Base-by-base conservation (phyloP, 768 basidiomycete species). In the Calocera cornea region DNA sequence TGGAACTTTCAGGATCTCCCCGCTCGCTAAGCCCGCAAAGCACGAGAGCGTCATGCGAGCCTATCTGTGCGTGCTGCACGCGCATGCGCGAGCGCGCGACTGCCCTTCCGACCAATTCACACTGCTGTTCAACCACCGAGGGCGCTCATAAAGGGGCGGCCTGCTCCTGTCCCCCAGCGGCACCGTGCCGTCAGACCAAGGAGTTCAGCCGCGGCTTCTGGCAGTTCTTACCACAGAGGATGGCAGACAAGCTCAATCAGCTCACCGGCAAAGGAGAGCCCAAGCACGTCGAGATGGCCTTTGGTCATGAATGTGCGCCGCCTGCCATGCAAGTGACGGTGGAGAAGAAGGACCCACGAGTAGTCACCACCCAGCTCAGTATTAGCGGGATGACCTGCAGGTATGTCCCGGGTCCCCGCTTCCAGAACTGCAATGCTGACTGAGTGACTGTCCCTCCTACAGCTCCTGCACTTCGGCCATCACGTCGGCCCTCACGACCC, bases 331-430 rank as follows among this genome's bases (percentile, higher is more conserved):
- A 60, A 10, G 31, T 60, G 27, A 33, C 24, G 24, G 54, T 60
- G 14, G 54, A 60, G 54, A 60, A 60, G 22, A 12, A 31, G 5
- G 54, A 60, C 14, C 54, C 54, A 31, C 5, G 31, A 27, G 22
- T 60, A 5, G 31, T 60, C 14, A 11, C 31, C 54, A 60, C 54
- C 16, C 54, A 60, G 31, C 54, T 60, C 54, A 60, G 54, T 19
- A 73, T 76, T 29, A 68, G 70, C 12, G 76, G 75, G 2, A 76
- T 76, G 75, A 76, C 76, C 10, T 76, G 75, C 68, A 71, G 74
- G 71, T 69, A 65, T 34, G 70, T 66, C n/a, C n/a, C n/a, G n/a
- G n/a, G 0, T 69, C 36, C 29, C 11, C 14, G 54, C 11, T 40
- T 11, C n/a, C 33, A 2, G n/a, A n/a, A 19, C 36, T n/a, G 27